These are phyloP conservation scores for Saitozyma sp. DNA, from an alignment of 768 basidiomycete genomes.

Conservation along the genomic window DNA sequence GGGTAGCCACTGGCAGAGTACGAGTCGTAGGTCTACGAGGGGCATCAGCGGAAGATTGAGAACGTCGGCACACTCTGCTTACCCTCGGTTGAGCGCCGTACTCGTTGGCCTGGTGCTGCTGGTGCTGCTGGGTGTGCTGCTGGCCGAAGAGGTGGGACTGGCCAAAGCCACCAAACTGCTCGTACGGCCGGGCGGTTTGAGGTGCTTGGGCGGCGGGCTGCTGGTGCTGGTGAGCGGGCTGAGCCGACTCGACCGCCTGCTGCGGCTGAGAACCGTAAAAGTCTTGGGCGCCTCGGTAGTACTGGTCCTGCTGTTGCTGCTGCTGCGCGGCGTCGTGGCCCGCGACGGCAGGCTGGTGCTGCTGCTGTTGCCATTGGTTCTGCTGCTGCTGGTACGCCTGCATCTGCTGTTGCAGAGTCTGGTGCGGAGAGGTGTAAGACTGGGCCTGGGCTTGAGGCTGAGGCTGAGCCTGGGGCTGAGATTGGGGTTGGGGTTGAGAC, in stretches of 20 bases:
- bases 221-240: conserved; percentile 26
- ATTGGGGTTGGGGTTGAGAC: background rate
- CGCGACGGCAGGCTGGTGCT: conserved; percentile 10
- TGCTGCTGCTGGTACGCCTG: conserved; percentile 27
- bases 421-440: conserved; percentile 35
- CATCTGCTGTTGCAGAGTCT: conserved; percentile 44
- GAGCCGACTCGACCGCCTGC: conserved; percentile 9
- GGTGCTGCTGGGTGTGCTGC: conserved; percentile 28
- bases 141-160: conserved; percentile 41
- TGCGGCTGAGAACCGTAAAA: background rate
- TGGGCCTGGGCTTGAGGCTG: conserved; percentile 18
- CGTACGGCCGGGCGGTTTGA: conserved; percentile 29
- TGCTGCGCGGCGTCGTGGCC: background rate
- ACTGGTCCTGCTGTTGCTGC: conserved; percentile 6
- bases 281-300: background rate
- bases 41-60: conserved; percentile 4
- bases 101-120: conserved; percentile 40
- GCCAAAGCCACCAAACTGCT: conserved; percentile 40
- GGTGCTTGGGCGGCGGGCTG: conserved; percentile 10
- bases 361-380: conserved; percentile 18
- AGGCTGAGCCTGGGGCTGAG: conserved; percentile 14
- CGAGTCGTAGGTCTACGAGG: conserved; percentile 43
- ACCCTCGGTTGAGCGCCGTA: conserved; percentile 20
- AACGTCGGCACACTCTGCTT: conserved; percentile 30
- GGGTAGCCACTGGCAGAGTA: conserved; percentile 50